A percentile compares a stretch with the other conserved stretches of the same genome.
Conservation (phyloP, 148 eudicot genomes). For the Rhododendron ovatum region DNA sequence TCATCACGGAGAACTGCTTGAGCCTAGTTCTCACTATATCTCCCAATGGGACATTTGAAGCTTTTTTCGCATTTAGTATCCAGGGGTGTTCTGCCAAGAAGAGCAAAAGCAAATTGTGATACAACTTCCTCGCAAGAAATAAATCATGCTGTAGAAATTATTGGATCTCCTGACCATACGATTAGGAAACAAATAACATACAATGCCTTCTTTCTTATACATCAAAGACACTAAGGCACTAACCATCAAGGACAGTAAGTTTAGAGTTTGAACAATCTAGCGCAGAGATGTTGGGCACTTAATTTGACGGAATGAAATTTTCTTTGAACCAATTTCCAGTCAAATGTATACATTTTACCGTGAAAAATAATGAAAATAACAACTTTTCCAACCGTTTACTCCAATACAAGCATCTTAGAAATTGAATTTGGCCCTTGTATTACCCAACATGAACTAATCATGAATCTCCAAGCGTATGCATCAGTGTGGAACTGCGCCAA, state of each 20-base stretch:
- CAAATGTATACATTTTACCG: neutral
- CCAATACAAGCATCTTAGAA: neutral
- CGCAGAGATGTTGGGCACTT: neutral
- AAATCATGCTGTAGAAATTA: neutral
- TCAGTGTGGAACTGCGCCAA: neutral
- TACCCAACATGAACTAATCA: neutral
- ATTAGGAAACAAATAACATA: neutral
- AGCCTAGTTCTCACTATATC: slow-evolving; percentile 85
- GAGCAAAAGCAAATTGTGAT: neutral
- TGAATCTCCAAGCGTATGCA: neutral
- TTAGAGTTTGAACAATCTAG: neutral
- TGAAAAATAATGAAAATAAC: neutral
- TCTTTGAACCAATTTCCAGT: neutral
- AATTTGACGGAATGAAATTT: neutral
- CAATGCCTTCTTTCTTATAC: neutral
- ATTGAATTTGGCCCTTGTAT: neutral
- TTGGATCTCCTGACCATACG: neutral
- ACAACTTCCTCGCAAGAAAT: neutral
- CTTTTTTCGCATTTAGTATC: slow-evolving; percentile 86
- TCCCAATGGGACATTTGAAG: slow-evolving; percentile 85
- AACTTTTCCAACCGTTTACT: neutral
- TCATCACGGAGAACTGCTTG: slow-evolving; percentile 84
- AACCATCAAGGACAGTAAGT: neutral
- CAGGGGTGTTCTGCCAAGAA: slow-evolving; percentile 70
- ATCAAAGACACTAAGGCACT: neutral